Evolutionary conservation across 192 early-diverging fungal genomes (phyloP), one percentile per base, ranked within the genome.

Genomic region (Coemansia sp.): DNA sequence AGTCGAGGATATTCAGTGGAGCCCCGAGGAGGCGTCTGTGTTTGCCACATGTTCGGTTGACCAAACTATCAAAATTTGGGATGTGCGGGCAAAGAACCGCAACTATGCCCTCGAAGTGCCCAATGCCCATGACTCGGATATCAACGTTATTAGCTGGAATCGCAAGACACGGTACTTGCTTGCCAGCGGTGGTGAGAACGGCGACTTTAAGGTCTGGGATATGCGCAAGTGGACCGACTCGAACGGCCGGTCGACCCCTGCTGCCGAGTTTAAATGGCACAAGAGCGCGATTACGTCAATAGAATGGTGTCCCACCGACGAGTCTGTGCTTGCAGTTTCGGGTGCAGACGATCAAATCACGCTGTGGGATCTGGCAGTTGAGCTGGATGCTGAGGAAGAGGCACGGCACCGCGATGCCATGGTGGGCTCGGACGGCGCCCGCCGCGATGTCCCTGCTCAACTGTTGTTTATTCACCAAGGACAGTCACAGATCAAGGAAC

Each of bases 121-220:
- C 12, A 79, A 87, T 43, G 96, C 94, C 35, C 92, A 94, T 67
- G 84, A 87, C 60, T 83, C 85, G 38, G 97, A 99, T 58, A 90
- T 99, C 60, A 99, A 99, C 72, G 97, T 98, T 19, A 96, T 99
- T 56, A 88, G 86, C 58, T 99, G 97, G 97, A 96, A 96, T 78
- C 84, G 81, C 82, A 89, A 87, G 75, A 66, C 88, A 58, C 84
- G 90, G 47, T 90, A 95, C 67, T 81, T 99, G 65, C 82, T 99
- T 53, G 97, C 96, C 38, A 93, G 90, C 58, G 97, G 97, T 52
- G 83, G 86, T 17, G 96, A 99, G 67, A 92, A 92, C 64, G 97
- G 97, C 53, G 86, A 87, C 29, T 95, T 99, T 69, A 89, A 85
- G 70, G 89, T 99, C 60, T 99, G 97, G 97, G 97, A 99, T 84